Conservation (phyloP, 768 basidiomycete genomes). For the Boletus sensibilis region DNA sequence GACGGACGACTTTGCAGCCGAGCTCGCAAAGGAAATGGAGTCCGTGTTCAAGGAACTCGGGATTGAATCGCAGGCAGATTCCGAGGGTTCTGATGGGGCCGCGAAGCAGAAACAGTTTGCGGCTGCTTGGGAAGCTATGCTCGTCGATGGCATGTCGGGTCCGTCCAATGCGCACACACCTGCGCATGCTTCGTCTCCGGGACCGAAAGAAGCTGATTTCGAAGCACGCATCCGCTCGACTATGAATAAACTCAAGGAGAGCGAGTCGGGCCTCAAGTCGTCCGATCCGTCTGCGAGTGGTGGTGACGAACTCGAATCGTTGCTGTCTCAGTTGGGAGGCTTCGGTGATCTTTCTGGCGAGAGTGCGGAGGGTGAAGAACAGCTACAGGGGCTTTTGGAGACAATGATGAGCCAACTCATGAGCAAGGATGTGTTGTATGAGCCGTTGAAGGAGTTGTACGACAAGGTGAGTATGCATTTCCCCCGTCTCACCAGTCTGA, state of each 20-base stretch:
- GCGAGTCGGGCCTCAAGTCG: conserved; percentile 44
- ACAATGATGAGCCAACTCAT: conserved; percentile 46
- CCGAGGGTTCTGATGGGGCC: conserved; percentile 8
- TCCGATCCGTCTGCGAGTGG: conserved; percentile 7
- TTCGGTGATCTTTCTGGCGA: conserved; percentile 38
- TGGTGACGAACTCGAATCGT: conserved; percentile 43
- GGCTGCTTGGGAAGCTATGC: conserved; percentile 71
- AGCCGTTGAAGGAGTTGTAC: conserved; percentile 76
- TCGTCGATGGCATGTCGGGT: conserved; percentile 48
- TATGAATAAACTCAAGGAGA: conserved; percentile 71
- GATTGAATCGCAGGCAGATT: conserved; percentile 12
- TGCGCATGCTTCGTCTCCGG: conserved; percentile 1
- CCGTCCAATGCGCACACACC: conserved; percentile 6
- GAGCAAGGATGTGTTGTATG: conserved; percentile 56
- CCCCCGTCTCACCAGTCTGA: not conserved
- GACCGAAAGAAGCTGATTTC: conserved; percentile 44
- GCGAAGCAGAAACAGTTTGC: conserved; percentile 42
- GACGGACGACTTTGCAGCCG: conserved; percentile 36
- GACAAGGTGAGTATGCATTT: conserved; percentile 21
- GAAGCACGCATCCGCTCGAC: conserved; percentile 69
- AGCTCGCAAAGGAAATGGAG: conserved; percentile 47
- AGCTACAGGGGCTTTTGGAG: conserved; percentile 69
- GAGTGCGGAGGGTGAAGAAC: conserved; percentile 43
- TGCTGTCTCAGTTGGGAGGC: conserved; percentile 46
- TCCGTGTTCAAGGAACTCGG: conserved; percentile 33